Evolutionary conservation across 2,329 filamentous ascomycete genomes (phyloP).

Genomic region (Alternaria ethzedia): DNA sequence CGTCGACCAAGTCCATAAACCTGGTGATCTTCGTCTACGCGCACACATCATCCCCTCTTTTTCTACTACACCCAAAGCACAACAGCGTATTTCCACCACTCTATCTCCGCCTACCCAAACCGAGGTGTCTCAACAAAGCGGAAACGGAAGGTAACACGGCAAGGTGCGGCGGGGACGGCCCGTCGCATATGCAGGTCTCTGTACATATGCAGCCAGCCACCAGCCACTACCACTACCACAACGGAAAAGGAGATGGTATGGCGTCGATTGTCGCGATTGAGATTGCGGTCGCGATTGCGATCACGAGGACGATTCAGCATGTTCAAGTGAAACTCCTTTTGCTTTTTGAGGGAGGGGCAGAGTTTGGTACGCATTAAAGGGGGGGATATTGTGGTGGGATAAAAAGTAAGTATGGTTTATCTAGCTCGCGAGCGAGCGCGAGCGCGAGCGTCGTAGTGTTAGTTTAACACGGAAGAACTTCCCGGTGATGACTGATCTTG

Average conservation of each 20-base stretch:
- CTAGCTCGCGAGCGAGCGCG: background rate
- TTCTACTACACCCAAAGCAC: background rate
- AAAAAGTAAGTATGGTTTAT: background rate
- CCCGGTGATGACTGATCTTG: background rate
- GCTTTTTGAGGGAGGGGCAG: background rate
- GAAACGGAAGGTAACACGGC: background rate
- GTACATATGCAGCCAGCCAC: background rate
- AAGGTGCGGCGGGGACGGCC: background rate
- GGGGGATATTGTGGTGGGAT: background rate
- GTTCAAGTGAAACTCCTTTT: background rate
- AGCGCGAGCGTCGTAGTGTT: background rate
- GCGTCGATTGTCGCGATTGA: background rate
- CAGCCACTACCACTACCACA: background rate
- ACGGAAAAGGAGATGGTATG: background rate
- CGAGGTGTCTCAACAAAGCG: background rate
- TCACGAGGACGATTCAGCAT: background rate
- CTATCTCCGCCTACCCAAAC: background rate
- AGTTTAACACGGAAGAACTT: background rate
- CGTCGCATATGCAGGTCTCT: background rate
- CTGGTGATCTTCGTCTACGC: background rate
- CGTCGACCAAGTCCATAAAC: background rate
- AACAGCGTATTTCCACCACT: background rate
- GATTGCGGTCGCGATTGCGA: background rate
- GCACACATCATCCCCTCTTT: background rate
- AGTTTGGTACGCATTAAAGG: background rate